phyloP scores from a whole-genome alignment of 2,329 filamentous ascomycete species.

The Fusarium nematophilum region DNA sequence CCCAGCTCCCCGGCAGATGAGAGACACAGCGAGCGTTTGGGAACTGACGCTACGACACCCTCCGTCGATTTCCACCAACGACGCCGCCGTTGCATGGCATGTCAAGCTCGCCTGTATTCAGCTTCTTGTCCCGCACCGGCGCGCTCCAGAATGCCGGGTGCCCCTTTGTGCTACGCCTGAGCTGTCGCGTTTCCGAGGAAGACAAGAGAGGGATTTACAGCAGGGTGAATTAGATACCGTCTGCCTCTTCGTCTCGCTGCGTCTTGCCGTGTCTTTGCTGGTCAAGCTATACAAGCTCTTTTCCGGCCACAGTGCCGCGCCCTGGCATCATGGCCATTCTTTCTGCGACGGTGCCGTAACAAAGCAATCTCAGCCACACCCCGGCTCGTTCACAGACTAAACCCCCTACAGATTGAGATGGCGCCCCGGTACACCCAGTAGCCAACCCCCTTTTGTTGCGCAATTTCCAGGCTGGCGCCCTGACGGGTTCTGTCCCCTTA shows the following conservation, averaged over 20 bases:
- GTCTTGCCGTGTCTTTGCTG: background rate
- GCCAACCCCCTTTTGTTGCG: slow-evolving; percentile 30
- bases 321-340: slow-evolving; percentile 32
- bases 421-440: slow-evolving; percentile 11
- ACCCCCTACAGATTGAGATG: slow-evolving; percentile 24
- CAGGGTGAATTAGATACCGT: background rate
- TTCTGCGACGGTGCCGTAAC: slow-evolving; percentile 31
- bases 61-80: slow-evolving; percentile 30
- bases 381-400: slow-evolving; percentile 30
- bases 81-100: slow-evolving; percentile 20
- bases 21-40: slow-evolving; percentile 41
- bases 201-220: background rate
- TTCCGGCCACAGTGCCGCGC: slow-evolving; percentile 19
- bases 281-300: slow-evolving; percentile 1
- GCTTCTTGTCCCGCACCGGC: slow-evolving; percentile 21
- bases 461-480: slow-evolving; percentile 40
- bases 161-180: background rate
- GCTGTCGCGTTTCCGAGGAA: slow-evolving; percentile 1
- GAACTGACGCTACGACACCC: slow-evolving; percentile 38
- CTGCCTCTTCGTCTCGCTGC: background rate
- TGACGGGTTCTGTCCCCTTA: slow-evolving; percentile 19
- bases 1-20: slow-evolving; percentile 40
- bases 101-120: slow-evolving; percentile 17
- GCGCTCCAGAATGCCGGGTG: slow-evolving; percentile 22
- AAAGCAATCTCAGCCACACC: slow-evolving; percentile 41